Conservation (phyloP, 1,139 yeast species). For the Hanseniaspora sp. region DNA sequence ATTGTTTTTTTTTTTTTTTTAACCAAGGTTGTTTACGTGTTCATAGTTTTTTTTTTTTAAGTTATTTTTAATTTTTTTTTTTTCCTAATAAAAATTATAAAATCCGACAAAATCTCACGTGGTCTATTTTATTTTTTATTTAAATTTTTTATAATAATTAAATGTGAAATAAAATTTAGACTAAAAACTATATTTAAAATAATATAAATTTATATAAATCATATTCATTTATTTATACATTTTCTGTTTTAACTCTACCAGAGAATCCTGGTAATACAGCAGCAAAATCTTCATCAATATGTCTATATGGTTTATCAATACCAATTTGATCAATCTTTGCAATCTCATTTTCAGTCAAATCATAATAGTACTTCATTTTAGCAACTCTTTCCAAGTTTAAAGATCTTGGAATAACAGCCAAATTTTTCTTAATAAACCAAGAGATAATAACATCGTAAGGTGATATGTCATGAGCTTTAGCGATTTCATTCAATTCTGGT, state of each 20-base stretch:
- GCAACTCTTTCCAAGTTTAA: constrained; percentile 30
- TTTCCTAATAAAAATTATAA: background rate
- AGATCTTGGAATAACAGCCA: constrained; percentile 48
- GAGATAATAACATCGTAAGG: constrained; percentile 42
- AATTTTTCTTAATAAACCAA: constrained; percentile 44
- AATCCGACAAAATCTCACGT: background rate
- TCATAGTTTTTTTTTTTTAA: background rate
- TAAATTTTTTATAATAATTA: background rate
- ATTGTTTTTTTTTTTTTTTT: no score
- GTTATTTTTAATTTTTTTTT: background rate
- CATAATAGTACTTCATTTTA: constrained; percentile 30
- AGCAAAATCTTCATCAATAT: constrained; percentile 28
- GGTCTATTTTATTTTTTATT: background rate
- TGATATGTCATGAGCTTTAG: constrained; percentile 37
- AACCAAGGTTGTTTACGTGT: no score
- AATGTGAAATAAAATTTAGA: background rate
- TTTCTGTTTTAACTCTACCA: constrained; percentile 16
- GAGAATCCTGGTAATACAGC: constrained; percentile 25
- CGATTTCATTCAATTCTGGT: constrained; percentile 34
- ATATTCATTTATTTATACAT: background rate
- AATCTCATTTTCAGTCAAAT: constrained; percentile 38
- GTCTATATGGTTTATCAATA: constrained; percentile 35
- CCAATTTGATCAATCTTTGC: constrained; percentile 37
- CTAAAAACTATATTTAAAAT: no score
- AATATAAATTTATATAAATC: no score